phyloP scores from a whole-genome alignment of 108 stramenopile genomes.

The Epithemia pelagica region DNA sequence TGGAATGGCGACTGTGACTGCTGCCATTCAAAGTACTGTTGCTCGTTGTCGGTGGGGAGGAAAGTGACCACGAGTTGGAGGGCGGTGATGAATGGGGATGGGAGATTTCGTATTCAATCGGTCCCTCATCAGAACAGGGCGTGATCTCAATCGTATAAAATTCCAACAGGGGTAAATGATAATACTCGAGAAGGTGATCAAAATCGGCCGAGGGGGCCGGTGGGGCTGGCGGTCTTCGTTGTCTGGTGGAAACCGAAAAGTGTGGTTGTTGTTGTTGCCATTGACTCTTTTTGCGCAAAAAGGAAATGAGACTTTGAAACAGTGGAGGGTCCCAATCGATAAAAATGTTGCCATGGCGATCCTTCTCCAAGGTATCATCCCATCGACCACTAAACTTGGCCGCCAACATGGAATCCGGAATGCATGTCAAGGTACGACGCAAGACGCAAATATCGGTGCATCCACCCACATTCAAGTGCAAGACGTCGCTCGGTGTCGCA shows the following conservation, averaged over 20 bases:
- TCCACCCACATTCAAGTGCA: slow-evolving; percentile 15
- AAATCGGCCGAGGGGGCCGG: background rate
- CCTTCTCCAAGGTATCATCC: slow-evolving; percentile 42
- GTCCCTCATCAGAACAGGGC: background rate
- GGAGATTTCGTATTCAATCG: background rate
- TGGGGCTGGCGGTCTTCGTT: background rate
- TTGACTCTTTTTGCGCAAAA: slow-evolving; percentile 19
- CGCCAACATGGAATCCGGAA: slow-evolving; percentile 53
- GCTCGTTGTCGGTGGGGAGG: no score
- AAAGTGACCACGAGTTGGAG: background rate
- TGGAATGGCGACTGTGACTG: no score
- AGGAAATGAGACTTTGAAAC: slow-evolving; percentile 40
- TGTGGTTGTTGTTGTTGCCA: background rate
- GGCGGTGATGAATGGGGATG: background rate
- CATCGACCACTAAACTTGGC: slow-evolving; percentile 54
- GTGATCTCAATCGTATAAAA: background rate
- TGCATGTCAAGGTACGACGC: slow-evolving; percentile 48
- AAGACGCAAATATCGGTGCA: slow-evolving; percentile 6
- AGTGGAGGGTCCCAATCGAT: slow-evolving; percentile 44
- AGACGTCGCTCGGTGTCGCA: slow-evolving; percentile 10
- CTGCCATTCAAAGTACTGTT: no score
- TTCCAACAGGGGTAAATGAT: background rate
- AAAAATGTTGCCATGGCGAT: slow-evolving; percentile 45
- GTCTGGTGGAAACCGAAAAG: no score
- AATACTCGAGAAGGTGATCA: background rate